Base-by-base conservation (phyloP, 805 yeast species). In the Suhomyces vadensis region DNA sequence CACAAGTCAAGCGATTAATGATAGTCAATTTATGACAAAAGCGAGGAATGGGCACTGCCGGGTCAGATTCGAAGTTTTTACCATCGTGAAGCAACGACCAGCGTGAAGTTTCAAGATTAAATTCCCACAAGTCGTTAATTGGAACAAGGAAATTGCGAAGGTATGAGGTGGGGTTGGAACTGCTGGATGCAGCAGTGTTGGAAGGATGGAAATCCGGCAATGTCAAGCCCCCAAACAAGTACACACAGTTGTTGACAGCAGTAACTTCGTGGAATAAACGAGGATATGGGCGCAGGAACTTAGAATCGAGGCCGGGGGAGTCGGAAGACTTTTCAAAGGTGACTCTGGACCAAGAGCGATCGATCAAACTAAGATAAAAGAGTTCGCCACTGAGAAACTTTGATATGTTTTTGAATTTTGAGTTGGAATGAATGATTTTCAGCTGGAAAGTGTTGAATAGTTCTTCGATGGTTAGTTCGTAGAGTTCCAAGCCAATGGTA, bases 111-210 rank as follows among this genome's bases (percentile, higher is more conserved):
- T 69, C 72, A 31, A 82, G 59, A 57, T 82, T 77, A 51, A 83
- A 79, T 52, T 75, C 75, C 92, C 94, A 87, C 20, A 84, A 61
- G 52, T 87, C 94, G 53, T 82, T 82, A 5, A 75, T 58, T 0
- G 87, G 79, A 5, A 57, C 57, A 25, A 71, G 56, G 24, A 50
- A 50, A 27, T 40, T 39, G 22, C 31, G 41, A 29, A 37, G 26
- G 13, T 29, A 39, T 9, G 21, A 10, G 16, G 9, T 5, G 16
- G 25, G n/a, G 5, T 24, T 20, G 5, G 24, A 27, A 27, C 11
- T 27, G 6, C 6, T 14, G 7, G 19, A 17, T 2, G 22, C 39
- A n/a, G 13, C 16, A 13, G 24, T 14, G 9, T 10, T 22, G 5
- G 21, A 10, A 5, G 23, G 24, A 9, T 29, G 33, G 16, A 16